Conservation (phyloP, 306 rosid species). For the Quercus rubra region DNA sequence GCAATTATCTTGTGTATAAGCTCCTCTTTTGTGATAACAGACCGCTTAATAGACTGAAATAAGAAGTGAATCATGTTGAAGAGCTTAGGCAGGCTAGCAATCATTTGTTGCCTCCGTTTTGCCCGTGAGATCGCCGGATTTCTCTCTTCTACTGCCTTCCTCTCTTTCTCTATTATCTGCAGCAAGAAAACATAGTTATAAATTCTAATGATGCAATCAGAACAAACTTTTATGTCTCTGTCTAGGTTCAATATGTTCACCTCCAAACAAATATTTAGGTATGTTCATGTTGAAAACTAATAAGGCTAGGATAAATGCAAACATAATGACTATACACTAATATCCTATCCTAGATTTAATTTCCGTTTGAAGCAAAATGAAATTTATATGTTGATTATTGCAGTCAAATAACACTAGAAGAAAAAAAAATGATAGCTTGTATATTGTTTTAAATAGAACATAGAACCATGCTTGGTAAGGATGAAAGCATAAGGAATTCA, state of each 20-base stretch:
- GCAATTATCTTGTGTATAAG: conserved; percentile 64
- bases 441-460: too few species aligned
- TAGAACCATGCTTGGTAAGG: too few species aligned
- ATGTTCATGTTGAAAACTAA: background rate
- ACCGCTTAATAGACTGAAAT: conserved; percentile 47
- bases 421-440: background rate
- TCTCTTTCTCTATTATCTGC: conserved; percentile 82
- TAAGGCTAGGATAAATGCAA: background rate
- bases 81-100: conserved; percentile 71
- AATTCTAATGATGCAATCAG: background rate
- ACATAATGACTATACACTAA: background rate
- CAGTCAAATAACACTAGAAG: background rate
- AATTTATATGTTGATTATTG: background rate
- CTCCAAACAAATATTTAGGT: background rate
- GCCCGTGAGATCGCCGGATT: conserved; percentile 34
- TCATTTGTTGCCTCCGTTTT: conserved; percentile 59
- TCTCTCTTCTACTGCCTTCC: conserved; percentile 51
- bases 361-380: background rate
- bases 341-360: too few species aligned
- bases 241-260: background rate
- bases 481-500: too few species aligned
- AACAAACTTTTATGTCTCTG: background rate
- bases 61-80: conserved; percentile 67
- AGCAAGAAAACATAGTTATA: conserved; percentile 8
- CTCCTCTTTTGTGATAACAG: conserved; percentile 64